Conservation (phyloP, 2,329 filamentous ascomycete genomes). For the Aotearoamyces nothofagi region DNA sequence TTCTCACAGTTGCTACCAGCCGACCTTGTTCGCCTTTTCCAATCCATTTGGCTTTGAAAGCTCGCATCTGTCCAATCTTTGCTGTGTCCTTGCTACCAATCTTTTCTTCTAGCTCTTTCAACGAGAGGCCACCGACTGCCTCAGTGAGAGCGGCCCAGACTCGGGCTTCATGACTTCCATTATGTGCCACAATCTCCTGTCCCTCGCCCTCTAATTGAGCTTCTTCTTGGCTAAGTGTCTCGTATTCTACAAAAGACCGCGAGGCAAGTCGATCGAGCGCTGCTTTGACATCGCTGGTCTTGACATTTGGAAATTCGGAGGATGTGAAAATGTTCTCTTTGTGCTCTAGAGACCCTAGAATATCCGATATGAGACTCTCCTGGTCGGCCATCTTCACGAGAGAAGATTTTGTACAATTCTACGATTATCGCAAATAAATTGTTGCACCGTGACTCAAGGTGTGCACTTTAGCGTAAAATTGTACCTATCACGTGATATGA, state of each 20-base stretch:
- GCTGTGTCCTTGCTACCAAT: conserved; percentile 60
- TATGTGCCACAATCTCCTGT: conserved; percentile 51
- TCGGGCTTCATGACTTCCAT: conserved; percentile 70
- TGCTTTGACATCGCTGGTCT: conserved; percentile 63
- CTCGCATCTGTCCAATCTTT: conserved; percentile 86
- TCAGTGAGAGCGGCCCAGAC: conserved; percentile 62
- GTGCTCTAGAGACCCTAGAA: conserved; percentile 51
- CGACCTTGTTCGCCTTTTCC: conserved; percentile 42
- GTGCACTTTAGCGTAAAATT: too few species aligned
- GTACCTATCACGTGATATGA: too few species aligned
- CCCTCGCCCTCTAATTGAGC: conserved; percentile 62
- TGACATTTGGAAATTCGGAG: conserved; percentile 51
- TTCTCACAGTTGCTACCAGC: conserved; percentile 34
- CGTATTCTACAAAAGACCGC: conserved; percentile 75
- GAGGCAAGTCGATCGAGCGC: conserved; percentile 76
- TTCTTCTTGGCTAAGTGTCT: conserved; percentile 69
- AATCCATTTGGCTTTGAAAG: conserved; percentile 72
- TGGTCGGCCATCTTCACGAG: too few species aligned
- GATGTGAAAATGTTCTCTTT: conserved; percentile 50
- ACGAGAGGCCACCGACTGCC: conserved; percentile 66
- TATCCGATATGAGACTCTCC: too few species aligned
- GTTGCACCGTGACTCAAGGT: too few species aligned
- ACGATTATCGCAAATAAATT: too few species aligned
- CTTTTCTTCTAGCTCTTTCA: conserved; percentile 53
- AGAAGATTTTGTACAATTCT: too few species aligned